Evolutionary conservation across 2,329 filamentous ascomycete species (phyloP), one percentile per base, ranked within the genome.

Genomic region (Aspergillus sp.): DNA sequence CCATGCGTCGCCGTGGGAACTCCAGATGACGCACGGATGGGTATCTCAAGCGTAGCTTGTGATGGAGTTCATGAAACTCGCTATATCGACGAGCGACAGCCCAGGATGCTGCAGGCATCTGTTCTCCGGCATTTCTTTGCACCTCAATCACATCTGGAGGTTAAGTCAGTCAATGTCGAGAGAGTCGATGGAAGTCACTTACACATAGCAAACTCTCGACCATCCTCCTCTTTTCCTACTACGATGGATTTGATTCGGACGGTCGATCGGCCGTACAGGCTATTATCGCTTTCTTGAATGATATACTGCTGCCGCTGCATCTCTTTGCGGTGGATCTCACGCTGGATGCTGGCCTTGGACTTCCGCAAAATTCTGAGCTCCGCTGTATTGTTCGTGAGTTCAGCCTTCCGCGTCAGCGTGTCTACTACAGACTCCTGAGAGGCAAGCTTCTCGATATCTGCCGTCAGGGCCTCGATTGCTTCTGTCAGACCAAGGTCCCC

Each of bases 81-180:
- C 91, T 96, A 68, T 99, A 99, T 59, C 94, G 83, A 51, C 93
- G 84, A n/a, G 90, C 89, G 41, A 99, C 85, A 13, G 87, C 84
- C 94, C 94, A 99, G 3, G 89, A 89, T 0, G 93, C 93, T n/a
- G 93, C 90, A 3, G 92, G 89, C 88, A 97, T 95, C 70, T 95
- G 90, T 65, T 97, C 93, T 14, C 92, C 93, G 2, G 92, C 91
- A 64, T 92, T 87, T 53, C 93, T 82, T 61, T 88, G 87, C 3
- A 99, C 93, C 71, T 99, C 93, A 51, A 99, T 84, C 30, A 95
- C 86, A 70, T 96, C 79, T 82, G 35, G 2, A 42, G 51, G 36
- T 40, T 48, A 16, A 20, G 44, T 59, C 51, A 71, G 65, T 22
- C 13, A 19, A 22, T n/a, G 35, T n/a, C 8, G 19, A 14, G 20